These are phyloP conservation scores for Botrytis elliptica DNA, from an alignment of 2,329 filamentous ascomycete species.

Conservation along the genomic window DNA sequence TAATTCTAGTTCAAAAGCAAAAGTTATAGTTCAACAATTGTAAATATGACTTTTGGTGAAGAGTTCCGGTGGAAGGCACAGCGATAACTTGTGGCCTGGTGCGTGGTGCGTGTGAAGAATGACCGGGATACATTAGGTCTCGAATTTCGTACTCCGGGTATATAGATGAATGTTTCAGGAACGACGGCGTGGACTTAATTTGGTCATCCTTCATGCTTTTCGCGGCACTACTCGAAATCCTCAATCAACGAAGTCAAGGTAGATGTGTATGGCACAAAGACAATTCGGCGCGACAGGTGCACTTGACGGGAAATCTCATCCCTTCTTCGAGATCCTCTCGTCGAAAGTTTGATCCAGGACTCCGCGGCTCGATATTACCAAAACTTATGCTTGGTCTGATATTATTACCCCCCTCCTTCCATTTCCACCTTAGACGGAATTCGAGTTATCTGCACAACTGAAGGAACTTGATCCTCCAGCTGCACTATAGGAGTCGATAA, in stretches of 20 bases:
- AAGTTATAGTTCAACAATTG: not conserved
- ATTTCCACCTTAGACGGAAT: not conserved
- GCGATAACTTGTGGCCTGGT: not conserved
- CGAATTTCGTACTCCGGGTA: not conserved
- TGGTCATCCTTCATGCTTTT: not conserved
- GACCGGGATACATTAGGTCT: not conserved
- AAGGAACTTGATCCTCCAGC: conserved; percentile 2
- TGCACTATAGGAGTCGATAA: not conserved
- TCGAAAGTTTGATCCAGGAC: not conserved
- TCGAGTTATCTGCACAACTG: conserved; percentile 10
- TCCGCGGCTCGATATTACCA: not conserved
- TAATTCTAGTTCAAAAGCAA: not conserved
- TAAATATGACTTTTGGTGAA: not conserved
- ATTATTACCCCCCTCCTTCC: not conserved
- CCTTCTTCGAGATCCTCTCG: no score
- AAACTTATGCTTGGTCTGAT: not conserved
- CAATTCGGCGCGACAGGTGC: not conserved
- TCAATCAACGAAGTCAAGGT: not conserved
- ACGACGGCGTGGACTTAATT: not conserved
- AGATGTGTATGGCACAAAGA: not conserved
- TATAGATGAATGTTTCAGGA: not conserved
- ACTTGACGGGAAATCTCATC: not conserved
- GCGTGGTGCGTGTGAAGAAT: not conserved
- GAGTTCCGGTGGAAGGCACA: not conserved
- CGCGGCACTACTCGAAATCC: no score